phyloP scores from a whole-genome alignment of 139 green algal species.

The Chlorella sp. region DNA sequence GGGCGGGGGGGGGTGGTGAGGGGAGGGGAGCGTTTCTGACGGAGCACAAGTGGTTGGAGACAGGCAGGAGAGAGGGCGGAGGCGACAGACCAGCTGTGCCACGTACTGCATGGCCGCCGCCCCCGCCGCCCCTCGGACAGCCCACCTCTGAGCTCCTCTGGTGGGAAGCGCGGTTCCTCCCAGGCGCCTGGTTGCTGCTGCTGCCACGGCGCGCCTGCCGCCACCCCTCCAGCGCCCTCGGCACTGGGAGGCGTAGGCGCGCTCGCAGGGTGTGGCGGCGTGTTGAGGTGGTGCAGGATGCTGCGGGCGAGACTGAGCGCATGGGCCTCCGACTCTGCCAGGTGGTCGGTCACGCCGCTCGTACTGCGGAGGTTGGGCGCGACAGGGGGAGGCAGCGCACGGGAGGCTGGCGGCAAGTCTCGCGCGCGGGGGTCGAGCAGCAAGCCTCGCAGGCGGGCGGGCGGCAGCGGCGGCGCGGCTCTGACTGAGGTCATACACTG shows the following conservation, averaged over 20 bases:
- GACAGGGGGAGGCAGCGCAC: background rate
- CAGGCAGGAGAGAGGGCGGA: background rate
- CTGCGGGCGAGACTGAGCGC: conserved; percentile 75
- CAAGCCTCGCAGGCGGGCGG: background rate
- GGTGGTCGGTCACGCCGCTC: conserved; percentile 80
- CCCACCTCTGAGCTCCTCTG: conserved; percentile 61
- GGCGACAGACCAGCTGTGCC: background rate
- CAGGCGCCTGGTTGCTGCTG: conserved; percentile 19
- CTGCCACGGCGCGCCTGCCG: background rate
- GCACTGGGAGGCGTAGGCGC: background rate
- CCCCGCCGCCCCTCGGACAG: background rate
- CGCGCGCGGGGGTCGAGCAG: too few relatives aligned
- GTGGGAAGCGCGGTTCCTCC: conserved; percentile 73
- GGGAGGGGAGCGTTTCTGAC: too few relatives aligned
- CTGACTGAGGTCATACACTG: background rate
- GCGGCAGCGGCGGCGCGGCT: background rate
- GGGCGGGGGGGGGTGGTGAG: too few relatives aligned
- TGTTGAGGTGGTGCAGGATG: conserved; percentile 59
- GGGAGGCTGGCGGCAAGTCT: background rate
- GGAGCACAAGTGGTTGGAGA: too few relatives aligned
- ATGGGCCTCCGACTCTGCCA: conserved; percentile 85
- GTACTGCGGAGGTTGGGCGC: background rate
- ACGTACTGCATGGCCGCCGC: background rate
- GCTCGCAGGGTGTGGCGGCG: background rate
- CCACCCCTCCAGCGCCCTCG: background rate